Evolutionary conservation across 805 yeast species (phyloP).

Genomic region (Metschnikowia aberdeeniae): DNA sequence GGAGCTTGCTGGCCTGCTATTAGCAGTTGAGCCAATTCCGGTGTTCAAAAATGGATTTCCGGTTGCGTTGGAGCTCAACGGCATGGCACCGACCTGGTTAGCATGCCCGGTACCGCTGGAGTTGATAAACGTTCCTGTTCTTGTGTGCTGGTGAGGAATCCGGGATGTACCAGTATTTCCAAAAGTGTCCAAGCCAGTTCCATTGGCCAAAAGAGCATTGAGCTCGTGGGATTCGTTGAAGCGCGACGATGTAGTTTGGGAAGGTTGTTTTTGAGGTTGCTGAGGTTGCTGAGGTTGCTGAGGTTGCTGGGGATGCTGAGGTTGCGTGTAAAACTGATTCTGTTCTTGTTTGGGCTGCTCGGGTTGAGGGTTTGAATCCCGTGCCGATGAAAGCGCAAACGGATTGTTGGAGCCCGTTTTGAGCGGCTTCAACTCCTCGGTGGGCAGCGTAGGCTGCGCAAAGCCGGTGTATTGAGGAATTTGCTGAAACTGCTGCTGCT

Average conservation of each 20-base stretch:
- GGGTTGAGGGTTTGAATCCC: constrained; percentile 2
- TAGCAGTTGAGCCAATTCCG: constrained; percentile 45
- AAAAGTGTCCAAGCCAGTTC: constrained; percentile 91
- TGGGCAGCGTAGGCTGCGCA: constrained; percentile 10
- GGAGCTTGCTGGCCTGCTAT: constrained; percentile 31
- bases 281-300: constrained; percentile 32
- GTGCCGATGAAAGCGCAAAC: constrained; percentile 47
- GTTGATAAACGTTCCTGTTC: constrained; percentile 73
- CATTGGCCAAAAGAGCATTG: constrained; percentile 73
- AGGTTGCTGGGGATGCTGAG: constrained; percentile 21
- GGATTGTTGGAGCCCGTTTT: constrained; percentile 78
- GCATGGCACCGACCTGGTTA: constrained; percentile 37
- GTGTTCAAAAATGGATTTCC: constrained; percentile 61
- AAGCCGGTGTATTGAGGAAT: constrained; percentile 20
- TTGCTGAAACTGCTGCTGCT: constrained; percentile 22
- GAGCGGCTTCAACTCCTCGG: constrained; percentile 45
- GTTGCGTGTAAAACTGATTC: constrained; percentile 11
- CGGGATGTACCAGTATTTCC: constrained; percentile 82
- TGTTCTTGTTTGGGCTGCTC: constrained; percentile 14
- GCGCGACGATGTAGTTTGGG: constrained; percentile 19
- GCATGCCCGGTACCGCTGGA: constrained; percentile 83
- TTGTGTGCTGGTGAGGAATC: constrained; percentile 90
- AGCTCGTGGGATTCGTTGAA: constrained; percentile 54
- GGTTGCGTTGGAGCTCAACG: constrained; percentile 36
- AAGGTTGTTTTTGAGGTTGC: constrained; percentile 19